Base-by-base conservation (phyloP, 371 early-diverging fungal species). In the Mortierella sp. region DNA sequence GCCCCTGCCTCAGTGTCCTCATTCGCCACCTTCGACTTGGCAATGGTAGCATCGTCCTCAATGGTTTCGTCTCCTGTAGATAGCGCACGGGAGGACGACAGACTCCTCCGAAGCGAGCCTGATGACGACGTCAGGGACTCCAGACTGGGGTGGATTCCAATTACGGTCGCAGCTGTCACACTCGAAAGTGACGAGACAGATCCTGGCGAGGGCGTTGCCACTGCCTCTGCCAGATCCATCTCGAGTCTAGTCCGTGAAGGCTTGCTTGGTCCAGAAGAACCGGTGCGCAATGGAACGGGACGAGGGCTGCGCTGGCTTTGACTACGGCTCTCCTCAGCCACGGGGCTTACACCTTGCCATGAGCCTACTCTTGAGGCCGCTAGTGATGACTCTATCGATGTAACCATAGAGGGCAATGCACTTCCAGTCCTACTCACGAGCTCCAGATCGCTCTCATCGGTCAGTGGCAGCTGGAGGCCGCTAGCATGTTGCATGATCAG, bases 161-260 rank as follows among this genome's bases (percentile, higher is more conserved):
- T n/a, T n/a, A n/a, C 30, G 4, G 51, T 43, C 4, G 43, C 28
- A 8, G 31, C 21, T n/a, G 51, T 14, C 26, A 2, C 15, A 11
- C n/a, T 21, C 19, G 44, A 17, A 3, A 19, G 9, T 0, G 27
- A 14, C 2, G 26, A 43, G 8, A 19, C 14, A 4, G 28, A 9
- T 3, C n/a, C 51, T 21, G 58, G 43, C 2, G 54, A 34, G 6
- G 50, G 31, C 9, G 56, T 56, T 6, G 62, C 60, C 6, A 53
- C 27, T 1, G 72, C 72, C 17, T 72, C 62, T 5, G 65, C 66
- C n/a, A 72, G 46, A 47, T 72, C 72, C 17, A 30, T 30, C 17
- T 72, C 72, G 0, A 66, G 62, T 8, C 42, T 50, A 15, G 69
- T 51, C 41, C 21, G 28, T 8, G 50, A 34, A 11, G 46, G 12